Base-by-base conservation (phyloP, 2,329 filamentous ascomycete species). In the Beauveria pseudobassiana region DNA sequence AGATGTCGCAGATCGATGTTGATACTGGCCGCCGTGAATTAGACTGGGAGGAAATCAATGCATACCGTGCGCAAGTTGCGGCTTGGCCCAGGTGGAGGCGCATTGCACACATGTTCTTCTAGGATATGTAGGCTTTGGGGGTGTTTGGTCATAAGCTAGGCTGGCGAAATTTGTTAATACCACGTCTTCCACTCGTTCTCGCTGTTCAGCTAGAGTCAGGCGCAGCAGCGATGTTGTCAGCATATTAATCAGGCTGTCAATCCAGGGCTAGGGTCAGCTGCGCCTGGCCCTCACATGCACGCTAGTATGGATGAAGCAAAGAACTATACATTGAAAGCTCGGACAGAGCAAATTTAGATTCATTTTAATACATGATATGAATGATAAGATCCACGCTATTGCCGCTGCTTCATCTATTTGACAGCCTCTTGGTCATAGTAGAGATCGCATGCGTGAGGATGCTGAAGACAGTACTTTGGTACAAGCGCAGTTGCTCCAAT, bases 21-120 rank as follows among this genome's bases (percentile, higher is more conserved):
- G 87, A 90, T 70, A 82, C 80, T 60, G 87, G 85, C 57, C 82
- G 87, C 62, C 81, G 87, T 65, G 82, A 85, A 73, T 79, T 88
- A 62, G 82, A 89, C 70, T 88, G 84, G 84, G 84, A 87, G 12
- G 75, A 76, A 46, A 86, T 87, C 73, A 81, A 87, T 70, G 79
- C 75, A 43, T 77, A 81, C 67, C 77, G 80, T 34, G 80, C 76
- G 43, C 70, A 77, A 71, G 70, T 83, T 22, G 80, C 80, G 18
- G 68, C 73, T 3, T 80, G 77, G 77, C 83, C 84, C 1, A 70
- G 74, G 14, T 87, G 82, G 82, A 75, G 73, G 69, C 74, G 76
- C 3, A 52, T 71, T 24, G 53, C 75, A 2, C 62, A 77, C 69
- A 72, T 69, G 59, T 43, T 78, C 59, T 76, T 79, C 22, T 61